Conservation (phyloP, 768 basidiomycete species). For the Tremella yokohamensis region DNA sequence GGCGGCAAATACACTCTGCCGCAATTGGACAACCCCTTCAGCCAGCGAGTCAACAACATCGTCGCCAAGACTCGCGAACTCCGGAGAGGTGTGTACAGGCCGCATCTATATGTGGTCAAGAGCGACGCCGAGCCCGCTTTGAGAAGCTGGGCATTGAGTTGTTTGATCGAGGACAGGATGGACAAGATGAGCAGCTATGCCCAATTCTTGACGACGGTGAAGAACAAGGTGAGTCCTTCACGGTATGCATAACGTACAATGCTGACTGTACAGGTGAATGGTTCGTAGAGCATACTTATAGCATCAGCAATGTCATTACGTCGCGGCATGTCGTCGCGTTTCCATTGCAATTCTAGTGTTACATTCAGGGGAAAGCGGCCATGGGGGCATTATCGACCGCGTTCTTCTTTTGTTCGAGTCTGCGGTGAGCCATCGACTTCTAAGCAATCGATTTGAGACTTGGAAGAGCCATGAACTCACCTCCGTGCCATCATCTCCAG, state of each 20-base stretch:
- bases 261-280: constrained; percentile 12
- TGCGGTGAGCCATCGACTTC: too few relatives aligned
- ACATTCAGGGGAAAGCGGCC: too few relatives aligned
- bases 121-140: constrained; percentile 95
- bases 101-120: constrained; percentile 93
- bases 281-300: constrained; percentile 11
- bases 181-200: constrained; percentile 94
- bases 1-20: constrained; percentile 96
- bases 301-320: constrained; percentile 8
- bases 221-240: constrained; percentile 68
- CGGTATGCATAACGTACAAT: neutral
- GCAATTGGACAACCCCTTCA: constrained; percentile 85
- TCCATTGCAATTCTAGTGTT: too few relatives aligned
- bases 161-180: constrained; percentile 90
- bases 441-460: too few relatives aligned
- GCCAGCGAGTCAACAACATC: constrained; percentile 89
- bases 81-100: constrained; percentile 86
- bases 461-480: constrained; percentile 13
- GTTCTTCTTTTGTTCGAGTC: too few relatives aligned
- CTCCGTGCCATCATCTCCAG: constrained; percentile 23
- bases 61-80: constrained; percentile 91
- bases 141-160: constrained; percentile 89
- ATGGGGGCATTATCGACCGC: too few relatives aligned
- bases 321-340: neutral
- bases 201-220: constrained; percentile 83